Conservation (phyloP, 768 basidiomycete species). For the Naganishia onofrii region DNA sequence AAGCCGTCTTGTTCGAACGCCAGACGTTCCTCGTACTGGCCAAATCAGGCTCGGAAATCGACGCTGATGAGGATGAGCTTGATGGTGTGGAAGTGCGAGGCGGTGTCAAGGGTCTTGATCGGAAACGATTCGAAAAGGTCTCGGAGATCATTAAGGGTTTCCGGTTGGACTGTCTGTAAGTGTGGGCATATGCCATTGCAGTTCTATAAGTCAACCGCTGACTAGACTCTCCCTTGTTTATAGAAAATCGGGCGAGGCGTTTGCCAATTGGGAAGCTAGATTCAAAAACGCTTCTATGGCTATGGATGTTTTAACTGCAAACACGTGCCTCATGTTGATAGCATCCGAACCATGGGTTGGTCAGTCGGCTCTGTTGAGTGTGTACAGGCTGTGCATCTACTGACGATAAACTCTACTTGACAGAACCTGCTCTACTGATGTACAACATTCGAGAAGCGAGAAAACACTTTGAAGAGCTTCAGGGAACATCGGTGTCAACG, state of each 20-base stretch:
- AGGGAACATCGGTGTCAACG: constrained; percentile 34
- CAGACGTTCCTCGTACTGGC: constrained; percentile 98
- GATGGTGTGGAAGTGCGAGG: constrained; percentile 45
- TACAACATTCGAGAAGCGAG: constrained; percentile 84
- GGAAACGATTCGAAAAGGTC: constrained; percentile 56
- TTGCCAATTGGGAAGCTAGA: constrained; percentile 46
- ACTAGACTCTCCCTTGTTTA: neutral
- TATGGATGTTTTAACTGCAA: constrained; percentile 85
- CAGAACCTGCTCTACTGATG: constrained; percentile 83
- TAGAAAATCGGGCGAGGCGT: constrained; percentile 30
- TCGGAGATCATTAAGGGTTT: constrained; percentile 90
- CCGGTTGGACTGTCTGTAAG: constrained; percentile 81
- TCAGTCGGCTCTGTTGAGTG: constrained; percentile 51
- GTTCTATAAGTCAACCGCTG: neutral
- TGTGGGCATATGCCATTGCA: constrained; percentile 5
- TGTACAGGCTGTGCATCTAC: neutral
- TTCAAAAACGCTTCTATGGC: constrained; percentile 46
- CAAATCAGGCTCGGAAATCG: constrained; percentile 49
- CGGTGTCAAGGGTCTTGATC: constrained; percentile 52
- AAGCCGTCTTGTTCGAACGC: constrained; percentile 92
- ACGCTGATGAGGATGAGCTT: constrained; percentile 43
- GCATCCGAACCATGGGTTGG: constrained; percentile 86
- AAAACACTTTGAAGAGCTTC: constrained; percentile 79
- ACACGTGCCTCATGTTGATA: constrained; percentile 87
- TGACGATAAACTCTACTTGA: constrained; percentile 5